Percentiles rank a stretch among this genome's conserved stretches.
phyloP scores from a whole-genome alignment of 73 alveolate species.

The Urostyla sp. region DNA sequence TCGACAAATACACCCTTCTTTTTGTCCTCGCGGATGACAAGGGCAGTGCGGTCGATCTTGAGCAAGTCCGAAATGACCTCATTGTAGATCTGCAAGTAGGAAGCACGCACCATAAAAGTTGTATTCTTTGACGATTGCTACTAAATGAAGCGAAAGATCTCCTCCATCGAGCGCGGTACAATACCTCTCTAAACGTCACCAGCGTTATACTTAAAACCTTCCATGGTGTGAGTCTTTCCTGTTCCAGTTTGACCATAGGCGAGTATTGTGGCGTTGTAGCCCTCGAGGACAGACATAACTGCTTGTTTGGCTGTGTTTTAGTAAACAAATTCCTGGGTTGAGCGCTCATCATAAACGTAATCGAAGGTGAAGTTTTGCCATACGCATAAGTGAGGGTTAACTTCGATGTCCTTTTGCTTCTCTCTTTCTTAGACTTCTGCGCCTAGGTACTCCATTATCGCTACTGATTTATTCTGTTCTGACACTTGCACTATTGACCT shows the following conservation, averaged over 20 bases:
- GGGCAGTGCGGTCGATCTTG: conserved; percentile 91
- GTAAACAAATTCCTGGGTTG: conserved; percentile 95
- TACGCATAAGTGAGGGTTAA: conserved; percentile 80
- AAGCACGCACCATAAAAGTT: conserved; percentile 95
- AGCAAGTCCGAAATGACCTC: conserved; percentile 97
- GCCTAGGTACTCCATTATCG: conserved; percentile 82
- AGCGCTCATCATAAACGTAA: conserved; percentile 90
- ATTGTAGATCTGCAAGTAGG: conserved; percentile 96
- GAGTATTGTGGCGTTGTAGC: conserved; percentile 86
- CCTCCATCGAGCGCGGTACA: conserved; percentile 96
- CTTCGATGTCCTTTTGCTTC: conserved; percentile 71
- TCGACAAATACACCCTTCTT: conserved; percentile 99
- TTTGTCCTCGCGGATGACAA: conserved; percentile 95
- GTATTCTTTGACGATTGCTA: conserved; percentile 77
- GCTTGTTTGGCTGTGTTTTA: conserved; percentile 95
- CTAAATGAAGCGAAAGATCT: conserved; percentile 88
- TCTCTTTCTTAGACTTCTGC: conserved; percentile 82
- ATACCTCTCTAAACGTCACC: conserved; percentile 89
- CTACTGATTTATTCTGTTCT: conserved; percentile 54
- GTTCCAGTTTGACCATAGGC: conserved; percentile 93
- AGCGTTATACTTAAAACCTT: conserved; percentile 76
- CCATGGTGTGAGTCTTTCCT: conserved; percentile 93
- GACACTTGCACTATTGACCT: conserved; percentile 81
- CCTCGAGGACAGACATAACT: conserved; percentile 85
- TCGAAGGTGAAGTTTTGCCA: conserved; percentile 95